Base-by-base conservation (phyloP, 2,329 filamentous ascomycete species). In the Orbilia javanica region DNA sequence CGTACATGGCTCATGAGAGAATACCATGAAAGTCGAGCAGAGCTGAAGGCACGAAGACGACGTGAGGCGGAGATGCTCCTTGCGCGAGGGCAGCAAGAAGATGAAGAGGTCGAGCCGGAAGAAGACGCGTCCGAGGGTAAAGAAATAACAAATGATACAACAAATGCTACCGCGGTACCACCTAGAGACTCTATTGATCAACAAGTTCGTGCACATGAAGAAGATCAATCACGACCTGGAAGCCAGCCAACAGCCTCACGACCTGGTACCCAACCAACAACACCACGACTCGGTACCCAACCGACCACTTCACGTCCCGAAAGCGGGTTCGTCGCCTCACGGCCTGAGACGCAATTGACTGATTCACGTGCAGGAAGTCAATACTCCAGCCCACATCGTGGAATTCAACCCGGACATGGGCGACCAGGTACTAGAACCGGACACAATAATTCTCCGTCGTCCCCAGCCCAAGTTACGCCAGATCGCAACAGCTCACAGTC, bases 401-500 rank as follows among this genome's bases (percentile, higher is more conserved):
- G 8, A 13, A 15, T 11, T 2, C 11, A 4, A 13, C n/a, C n/a
- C 13, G 11, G 11, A 15, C 1, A 1, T 11, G 4, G 10, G 6
- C n/a, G 15, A 5, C 50, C 25, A 18, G 15, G 2, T 8, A 34
- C 13, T 1, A 25, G 15, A 29, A 15, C 3, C 3, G 36, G n/a
- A 39, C 11, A 15, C 4, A 39, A 1, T 3, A 39, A 39, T 5
- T 2, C 29, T 11, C 52, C 27, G 4, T 55, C 52, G 10, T 31
- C 50, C 11, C 52, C 31, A n/a, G 8, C n/a, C 2, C n/a, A n/a
- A 31, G 27, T 3, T 2, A 29, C 10, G 8, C 29, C n/a, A 22
- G n/a, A n/a, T 34, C 52, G 52, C n/a, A 10, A 57, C n/a, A 57
- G 52, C 18, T 11, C 29, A 57, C 52, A 57, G 18, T 57, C 52